phyloP scores from a whole-genome alignment of 345 rosid species.

The Jatropha curcas region DNA sequence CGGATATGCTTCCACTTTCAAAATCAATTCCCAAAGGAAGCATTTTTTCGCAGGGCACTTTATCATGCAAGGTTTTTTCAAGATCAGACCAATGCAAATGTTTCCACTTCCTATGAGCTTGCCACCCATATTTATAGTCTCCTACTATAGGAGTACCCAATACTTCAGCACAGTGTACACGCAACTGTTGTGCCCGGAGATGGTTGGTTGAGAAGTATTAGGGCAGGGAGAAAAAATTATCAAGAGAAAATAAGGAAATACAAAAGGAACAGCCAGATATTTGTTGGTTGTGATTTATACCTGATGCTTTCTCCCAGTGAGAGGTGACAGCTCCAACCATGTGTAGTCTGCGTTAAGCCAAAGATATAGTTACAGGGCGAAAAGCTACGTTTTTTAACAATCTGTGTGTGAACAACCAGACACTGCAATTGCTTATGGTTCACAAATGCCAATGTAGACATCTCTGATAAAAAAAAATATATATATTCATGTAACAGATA shows the following conservation, averaged over 20 bases:
- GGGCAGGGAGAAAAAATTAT: constrained; percentile 8
- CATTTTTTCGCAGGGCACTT: constrained; percentile 18
- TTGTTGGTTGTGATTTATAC: constrained; percentile 32
- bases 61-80: constrained; percentile 16
- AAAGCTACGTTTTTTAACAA: background rate
- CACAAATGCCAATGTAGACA: background rate
- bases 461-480: background rate
- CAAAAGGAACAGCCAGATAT: constrained; percentile 1
- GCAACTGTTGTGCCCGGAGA: constrained; percentile 53
- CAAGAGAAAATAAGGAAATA: background rate
- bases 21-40: constrained; percentile 68
- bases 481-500: too few species aligned
- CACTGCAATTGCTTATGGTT: too few species aligned
- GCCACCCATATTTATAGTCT: constrained; percentile 92
- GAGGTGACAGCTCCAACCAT: constrained; percentile 86
- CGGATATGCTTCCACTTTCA: constrained; percentile 69
- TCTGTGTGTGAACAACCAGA: too few species aligned
- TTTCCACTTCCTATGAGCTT: constrained; percentile 59
- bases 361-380: background rate
- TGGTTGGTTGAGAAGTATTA: constrained; percentile 6
- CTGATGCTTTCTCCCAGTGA: constrained; percentile 98
- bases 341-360: constrained; percentile 62
- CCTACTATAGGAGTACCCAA: constrained; percentile 93
- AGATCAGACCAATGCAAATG: constrained; percentile 28
- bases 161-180: constrained; percentile 95